Conservation (phyloP, 257 asterid species). For the Gentiana macrophylla region DNA sequence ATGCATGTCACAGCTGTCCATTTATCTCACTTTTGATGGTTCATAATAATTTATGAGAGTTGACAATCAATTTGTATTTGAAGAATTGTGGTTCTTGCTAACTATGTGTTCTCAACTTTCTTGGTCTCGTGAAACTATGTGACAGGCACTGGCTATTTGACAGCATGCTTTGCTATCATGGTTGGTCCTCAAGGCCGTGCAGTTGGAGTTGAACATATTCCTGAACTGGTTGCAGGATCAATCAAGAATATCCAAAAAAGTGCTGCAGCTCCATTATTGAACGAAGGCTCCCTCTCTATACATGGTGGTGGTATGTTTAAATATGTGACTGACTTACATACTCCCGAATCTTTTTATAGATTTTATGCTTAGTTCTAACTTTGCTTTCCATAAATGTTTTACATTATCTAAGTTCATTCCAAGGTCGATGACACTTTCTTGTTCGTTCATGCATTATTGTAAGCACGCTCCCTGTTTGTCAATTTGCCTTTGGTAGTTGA, state of each 20-base stretch:
- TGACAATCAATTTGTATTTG: not conserved
- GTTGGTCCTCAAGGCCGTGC: slow-evolving; percentile 85
- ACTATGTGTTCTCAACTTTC: not conserved
- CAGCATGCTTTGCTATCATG: slow-evolving; percentile 91
- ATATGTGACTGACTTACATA: not conserved
- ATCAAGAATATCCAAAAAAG: slow-evolving; percentile 54
- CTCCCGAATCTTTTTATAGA: no score
- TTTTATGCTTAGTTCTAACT: no score
- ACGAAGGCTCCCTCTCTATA: slow-evolving; percentile 62
- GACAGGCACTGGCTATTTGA: slow-evolving; percentile 87
- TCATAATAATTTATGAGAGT: not conserved
- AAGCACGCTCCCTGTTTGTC: no score
- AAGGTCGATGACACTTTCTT: no score
- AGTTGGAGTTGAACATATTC: slow-evolving; percentile 93
- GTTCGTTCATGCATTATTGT: no score
- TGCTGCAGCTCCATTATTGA: slow-evolving; percentile 64
- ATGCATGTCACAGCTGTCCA: not conserved
- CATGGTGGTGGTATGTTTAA: slow-evolving; percentile 64
- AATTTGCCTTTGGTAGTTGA: no score
- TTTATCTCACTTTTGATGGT: no score
- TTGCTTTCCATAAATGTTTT: no score
- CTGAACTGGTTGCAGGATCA: slow-evolving; percentile 67
- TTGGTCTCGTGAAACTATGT: not conserved
- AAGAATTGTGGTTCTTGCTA: not conserved
- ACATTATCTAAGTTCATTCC: no score